Conservation (phyloP, 768 basidiomycete species). For the Mycena rosella region DNA sequence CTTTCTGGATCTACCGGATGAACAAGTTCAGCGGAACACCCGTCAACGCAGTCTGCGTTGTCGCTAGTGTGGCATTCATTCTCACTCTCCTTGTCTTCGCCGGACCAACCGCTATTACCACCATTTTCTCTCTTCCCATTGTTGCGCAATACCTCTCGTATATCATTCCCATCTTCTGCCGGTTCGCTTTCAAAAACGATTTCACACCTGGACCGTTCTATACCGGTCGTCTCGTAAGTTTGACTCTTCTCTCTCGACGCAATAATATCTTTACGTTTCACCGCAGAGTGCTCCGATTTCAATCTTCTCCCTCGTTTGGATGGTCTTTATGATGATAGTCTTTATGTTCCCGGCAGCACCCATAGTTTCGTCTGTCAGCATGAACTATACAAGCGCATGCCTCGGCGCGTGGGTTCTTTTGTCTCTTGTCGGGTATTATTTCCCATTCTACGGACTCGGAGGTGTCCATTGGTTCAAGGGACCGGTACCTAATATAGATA, state of each 20-base stretch:
- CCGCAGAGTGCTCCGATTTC: conserved; percentile 7
- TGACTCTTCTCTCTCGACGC: conserved; percentile 7
- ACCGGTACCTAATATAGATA: conserved; percentile 6
- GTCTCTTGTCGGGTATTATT: conserved; percentile 19
- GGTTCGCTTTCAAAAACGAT: conserved; percentile 8
- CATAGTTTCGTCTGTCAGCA: conserved; percentile 4
- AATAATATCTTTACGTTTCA: conserved; percentile 1
- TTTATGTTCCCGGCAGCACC: conserved; percentile 19
- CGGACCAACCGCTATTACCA: conserved; percentile 12
- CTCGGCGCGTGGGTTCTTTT: conserved; percentile 20
- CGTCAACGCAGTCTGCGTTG: conserved; percentile 10
- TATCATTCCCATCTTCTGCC: conserved; percentile 15
- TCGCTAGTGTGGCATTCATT: conserved; percentile 7
- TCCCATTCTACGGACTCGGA: conserved; percentile 15
- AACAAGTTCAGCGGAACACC: conserved; percentile 12
- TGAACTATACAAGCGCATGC: conserved; percentile 21
- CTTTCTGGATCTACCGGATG: conserved; percentile 16
- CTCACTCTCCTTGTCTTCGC: conserved; percentile 13
- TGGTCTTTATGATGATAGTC: conserved; percentile 15
- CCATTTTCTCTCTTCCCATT: conserved; percentile 18
- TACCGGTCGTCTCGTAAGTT: conserved; percentile 10
- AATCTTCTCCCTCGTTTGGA: conserved; percentile 12
- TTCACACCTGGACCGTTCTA: conserved; percentile 13
- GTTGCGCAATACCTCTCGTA: conserved; percentile 13
- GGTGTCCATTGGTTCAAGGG: conserved; percentile 16